These are phyloP conservation scores for Hymenoscyphus albidus DNA, from an alignment of 2,329 filamentous ascomycete species.

Conservation along the genomic window DNA sequence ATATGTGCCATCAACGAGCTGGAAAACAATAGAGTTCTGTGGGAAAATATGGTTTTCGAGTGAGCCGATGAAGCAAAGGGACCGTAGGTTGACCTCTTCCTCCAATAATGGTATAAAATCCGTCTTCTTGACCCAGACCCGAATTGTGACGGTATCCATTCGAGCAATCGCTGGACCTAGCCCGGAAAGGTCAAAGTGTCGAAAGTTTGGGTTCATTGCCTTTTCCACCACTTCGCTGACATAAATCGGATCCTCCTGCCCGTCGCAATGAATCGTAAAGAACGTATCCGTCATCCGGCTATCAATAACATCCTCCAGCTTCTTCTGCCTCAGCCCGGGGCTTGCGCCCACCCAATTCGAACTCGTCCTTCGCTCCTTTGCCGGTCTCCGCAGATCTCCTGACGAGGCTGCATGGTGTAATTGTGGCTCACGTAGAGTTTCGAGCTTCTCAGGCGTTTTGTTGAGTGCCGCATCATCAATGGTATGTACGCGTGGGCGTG, in stretches of 20 bases:
- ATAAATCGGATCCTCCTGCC: slow-evolving; percentile 71
- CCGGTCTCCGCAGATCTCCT: slow-evolving; percentile 43
- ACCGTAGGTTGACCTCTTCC: slow-evolving; percentile 63
- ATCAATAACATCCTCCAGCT: slow-evolving; percentile 68
- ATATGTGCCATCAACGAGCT: slow-evolving; percentile 83
- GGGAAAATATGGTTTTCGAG: slow-evolving; percentile 70
- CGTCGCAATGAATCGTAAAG: slow-evolving; percentile 74
- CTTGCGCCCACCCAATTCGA: slow-evolving; percentile 60
- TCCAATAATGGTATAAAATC: slow-evolving; percentile 66
- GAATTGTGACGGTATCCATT: slow-evolving; percentile 60
- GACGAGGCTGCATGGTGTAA: slow-evolving; percentile 56
- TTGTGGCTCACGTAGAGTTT: slow-evolving; percentile 43
- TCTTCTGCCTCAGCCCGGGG: slow-evolving; percentile 62
- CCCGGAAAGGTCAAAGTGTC: slow-evolving; percentile 70
- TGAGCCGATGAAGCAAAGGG: slow-evolving; percentile 73
- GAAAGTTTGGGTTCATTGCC: slow-evolving; percentile 90
- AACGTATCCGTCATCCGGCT: slow-evolving; percentile 79
- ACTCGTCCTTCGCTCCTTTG: slow-evolving; percentile 52
- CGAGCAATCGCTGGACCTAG: slow-evolving; percentile 63
- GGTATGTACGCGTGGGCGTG: slow-evolving; percentile 52
- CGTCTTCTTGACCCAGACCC: slow-evolving; percentile 66
- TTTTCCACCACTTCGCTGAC: slow-evolving; percentile 77
- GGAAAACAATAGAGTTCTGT: slow-evolving; percentile 77
- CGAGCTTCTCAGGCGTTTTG: slow-evolving; percentile 60
- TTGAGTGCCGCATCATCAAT: slow-evolving; percentile 75